Base-by-base conservation (phyloP, 495 filamentous ascomycete genomes). In the Penicillium cinerascens region DNA sequence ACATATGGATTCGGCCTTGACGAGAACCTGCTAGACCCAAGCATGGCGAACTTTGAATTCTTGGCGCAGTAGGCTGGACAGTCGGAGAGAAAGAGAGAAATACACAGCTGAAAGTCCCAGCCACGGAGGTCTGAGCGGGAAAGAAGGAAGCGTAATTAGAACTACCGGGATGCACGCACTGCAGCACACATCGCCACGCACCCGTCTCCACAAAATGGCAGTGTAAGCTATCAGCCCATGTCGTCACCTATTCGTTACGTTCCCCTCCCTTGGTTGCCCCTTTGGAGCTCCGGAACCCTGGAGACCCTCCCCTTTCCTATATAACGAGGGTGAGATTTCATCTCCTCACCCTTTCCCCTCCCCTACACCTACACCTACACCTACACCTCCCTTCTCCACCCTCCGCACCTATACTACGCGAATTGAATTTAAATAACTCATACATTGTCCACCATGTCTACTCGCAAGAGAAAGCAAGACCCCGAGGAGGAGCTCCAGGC, bases 381-480 rank as follows among this genome's bases (percentile, higher is more conserved):
- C 49, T 27, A 25, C 47, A 20, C 11, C 55, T 55, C 40, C 40
- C 27, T 33, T 37, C 21, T 40, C 39, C 27, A 26, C 44, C 42
- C 43, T 54, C 16, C 35, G 29, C 49, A n/a, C 49, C 41, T 44
- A 44, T 44, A 37, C 27, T 15, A 22, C 33, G 16, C 7, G 11
- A 51, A 51, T 29, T 22, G 7, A n/a, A 18, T 27, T 36, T 49
- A 51, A 44, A 44, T 47, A 42, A 44, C 43, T 36, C n/a, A 29
- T 36, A 42, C 29, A 35, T 27, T 40, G 13, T 54, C 40, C 55
- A 67, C 50, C 18, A 83, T 84, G 81, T 78, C 80, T 13, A 83
- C 82, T 59, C 78, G 82, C 66, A 85, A 85, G 77, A 79, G 82
- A 76, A 83, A 83, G 79, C 78, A 82, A 54, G 82, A 84, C 17